Conservation (phyloP, 495 filamentous ascomycete species). For the Penicillium longicatenatum region DNA sequence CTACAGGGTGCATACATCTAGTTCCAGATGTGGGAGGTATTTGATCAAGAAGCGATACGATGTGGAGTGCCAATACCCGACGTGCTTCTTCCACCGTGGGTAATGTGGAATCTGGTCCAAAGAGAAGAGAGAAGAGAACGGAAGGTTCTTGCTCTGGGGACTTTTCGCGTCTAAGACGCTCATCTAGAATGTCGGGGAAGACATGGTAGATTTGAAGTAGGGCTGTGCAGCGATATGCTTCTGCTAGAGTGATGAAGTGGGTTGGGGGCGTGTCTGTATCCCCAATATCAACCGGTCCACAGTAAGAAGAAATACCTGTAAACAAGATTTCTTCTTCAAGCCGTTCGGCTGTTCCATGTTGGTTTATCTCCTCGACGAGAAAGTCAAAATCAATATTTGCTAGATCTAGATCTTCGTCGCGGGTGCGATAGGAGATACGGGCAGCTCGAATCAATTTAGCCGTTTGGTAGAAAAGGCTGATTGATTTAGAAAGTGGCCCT, state of each 20-base stretch:
- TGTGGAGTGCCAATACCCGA: slow-evolving; percentile 24
- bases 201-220: slow-evolving; percentile 32
- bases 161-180: slow-evolving; percentile 16
- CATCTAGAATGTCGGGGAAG: slow-evolving; percentile 26
- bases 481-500: slow-evolving; percentile 23
- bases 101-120: slow-evolving; percentile 7
- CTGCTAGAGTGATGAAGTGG: slow-evolving; percentile 29
- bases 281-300: slow-evolving; percentile 26
- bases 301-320: slow-evolving; percentile 26
- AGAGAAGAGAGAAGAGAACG: slow-evolving; percentile 23
- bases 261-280: slow-evolving; percentile 29
- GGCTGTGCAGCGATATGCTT: slow-evolving; percentile 28
- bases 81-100: slow-evolving; percentile 18
- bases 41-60: slow-evolving; percentile 29
- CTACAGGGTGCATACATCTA: slow-evolving; percentile 25
- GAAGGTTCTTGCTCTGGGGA: slow-evolving; percentile 11
- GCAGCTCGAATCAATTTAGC: slow-evolving; percentile 24
- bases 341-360: slow-evolving; percentile 21
- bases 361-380: slow-evolving; percentile 24
- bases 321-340: slow-evolving; percentile 28
- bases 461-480: slow-evolving; percentile 25
- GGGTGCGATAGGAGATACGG: slow-evolving; percentile 18
- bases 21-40: slow-evolving; percentile 28
- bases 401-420: slow-evolving; percentile 13
- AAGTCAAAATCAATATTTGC: slow-evolving; percentile 21